A percentile compares a stretch with the other conserved stretches of the same genome.
Conservation (phyloP, 2,329 filamentous ascomycete species). For the Aspergillus arachidicola region DNA sequence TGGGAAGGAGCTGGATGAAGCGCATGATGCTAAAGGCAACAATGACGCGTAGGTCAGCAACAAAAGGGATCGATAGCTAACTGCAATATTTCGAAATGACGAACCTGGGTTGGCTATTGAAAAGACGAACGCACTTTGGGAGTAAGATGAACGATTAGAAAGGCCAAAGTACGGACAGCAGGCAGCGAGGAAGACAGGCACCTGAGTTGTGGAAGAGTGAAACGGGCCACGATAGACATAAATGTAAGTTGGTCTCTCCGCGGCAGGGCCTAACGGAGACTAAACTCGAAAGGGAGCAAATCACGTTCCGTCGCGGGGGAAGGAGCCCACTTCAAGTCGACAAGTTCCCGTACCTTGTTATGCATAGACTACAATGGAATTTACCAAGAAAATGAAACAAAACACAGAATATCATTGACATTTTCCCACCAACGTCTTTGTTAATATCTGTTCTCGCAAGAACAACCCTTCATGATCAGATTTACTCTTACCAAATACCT, state of each 20-base stretch:
- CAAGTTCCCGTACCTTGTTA: neutral
- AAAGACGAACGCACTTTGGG: constrained; percentile 24
- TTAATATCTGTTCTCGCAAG: neutral
- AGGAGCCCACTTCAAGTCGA: neutral
- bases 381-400: neutral
- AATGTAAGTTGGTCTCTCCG: constrained; percentile 9
- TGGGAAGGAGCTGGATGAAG: constrained; percentile 53
- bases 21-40: constrained; percentile 49
- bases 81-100: constrained; percentile 11
- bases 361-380: neutral
- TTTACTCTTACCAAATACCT: neutral
- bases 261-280: constrained; percentile 32
- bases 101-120: constrained; percentile 22
- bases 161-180: constrained; percentile 29
- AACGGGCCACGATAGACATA: constrained; percentile 26
- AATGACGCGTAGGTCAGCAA: constrained; percentile 25
- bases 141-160: constrained; percentile 9
- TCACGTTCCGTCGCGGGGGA: constrained; percentile 17
- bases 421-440: no score
- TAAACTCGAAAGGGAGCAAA: constrained; percentile 24
- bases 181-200: constrained; percentile 25
- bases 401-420: no score
- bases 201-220: constrained; percentile 24
- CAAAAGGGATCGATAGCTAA: constrained; percentile 5
- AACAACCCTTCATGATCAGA: neutral